Conservation (phyloP, 2,329 filamentous ascomycete genomes). For the Alternaria metachromatica region DNA sequence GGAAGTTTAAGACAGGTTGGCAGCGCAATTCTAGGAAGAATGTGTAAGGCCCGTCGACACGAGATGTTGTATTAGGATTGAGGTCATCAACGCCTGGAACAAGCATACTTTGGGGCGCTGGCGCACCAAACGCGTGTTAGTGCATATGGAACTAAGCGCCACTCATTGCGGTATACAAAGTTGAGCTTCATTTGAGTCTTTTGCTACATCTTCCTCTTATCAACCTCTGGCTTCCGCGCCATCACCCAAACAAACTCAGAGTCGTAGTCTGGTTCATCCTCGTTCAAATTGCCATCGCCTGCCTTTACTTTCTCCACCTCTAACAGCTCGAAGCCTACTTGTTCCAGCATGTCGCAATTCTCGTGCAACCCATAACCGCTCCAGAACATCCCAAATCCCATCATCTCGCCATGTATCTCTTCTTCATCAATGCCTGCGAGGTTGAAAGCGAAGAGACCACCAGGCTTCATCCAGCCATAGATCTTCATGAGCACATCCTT, state of each 20-base stretch:
- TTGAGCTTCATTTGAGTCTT: background rate
- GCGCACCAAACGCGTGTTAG: background rate
- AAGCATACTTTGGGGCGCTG: background rate
- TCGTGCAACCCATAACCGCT: conserved; percentile 39
- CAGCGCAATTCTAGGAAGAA: background rate
- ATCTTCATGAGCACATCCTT: conserved; percentile 52
- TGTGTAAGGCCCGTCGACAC: background rate
- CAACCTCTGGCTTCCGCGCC: conserved; percentile 9
- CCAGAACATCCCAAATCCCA: conserved; percentile 44
- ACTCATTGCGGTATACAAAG: background rate
- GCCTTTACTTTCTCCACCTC: conserved; percentile 23
- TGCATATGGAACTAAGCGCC: background rate
- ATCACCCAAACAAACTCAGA: conserved; percentile 20
- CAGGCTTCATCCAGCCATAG: conserved; percentile 56
- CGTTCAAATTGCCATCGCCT: conserved; percentile 20
- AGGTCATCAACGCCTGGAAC: no score
- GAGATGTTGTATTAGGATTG: background rate
- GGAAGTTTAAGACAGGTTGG: background rate
- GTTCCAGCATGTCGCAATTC: conserved; percentile 25
- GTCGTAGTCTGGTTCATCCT: conserved; percentile 24
- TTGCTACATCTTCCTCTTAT: background rate
- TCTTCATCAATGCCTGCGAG: conserved; percentile 55
- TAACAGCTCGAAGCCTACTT: conserved; percentile 18
- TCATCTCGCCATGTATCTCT: conserved; percentile 34
- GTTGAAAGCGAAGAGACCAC: conserved; percentile 49